Evolutionary conservation across 768 basidiomycete species (phyloP).

Genomic region (Ramaria sp.): DNA sequence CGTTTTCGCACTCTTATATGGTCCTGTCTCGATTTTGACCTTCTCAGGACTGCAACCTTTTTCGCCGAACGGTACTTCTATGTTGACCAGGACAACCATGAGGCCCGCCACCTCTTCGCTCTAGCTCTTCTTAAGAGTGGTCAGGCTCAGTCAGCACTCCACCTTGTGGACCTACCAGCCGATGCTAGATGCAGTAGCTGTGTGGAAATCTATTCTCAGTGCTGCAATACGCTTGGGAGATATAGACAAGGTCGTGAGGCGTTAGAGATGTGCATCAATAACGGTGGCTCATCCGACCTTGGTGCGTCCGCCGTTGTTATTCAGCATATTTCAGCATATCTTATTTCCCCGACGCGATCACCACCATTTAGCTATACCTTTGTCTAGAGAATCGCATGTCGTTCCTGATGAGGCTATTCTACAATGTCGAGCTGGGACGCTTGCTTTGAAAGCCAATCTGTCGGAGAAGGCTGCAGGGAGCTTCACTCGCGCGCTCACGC

Average conservation of each 20-base stretch:
- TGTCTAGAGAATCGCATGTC: conserved; percentile 27
- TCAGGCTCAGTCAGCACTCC: conserved; percentile 65
- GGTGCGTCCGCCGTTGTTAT: not conserved
- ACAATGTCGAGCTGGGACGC: conserved; percentile 64
- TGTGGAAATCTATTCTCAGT: conserved; percentile 67
- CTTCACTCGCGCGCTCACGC: conserved; percentile 57
- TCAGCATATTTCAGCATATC: not conserved
- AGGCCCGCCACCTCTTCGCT: conserved; percentile 79
- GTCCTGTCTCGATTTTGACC: conserved; percentile 75
- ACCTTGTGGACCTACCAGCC: conserved; percentile 51
- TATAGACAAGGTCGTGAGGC: conserved; percentile 69
- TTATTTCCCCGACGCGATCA: not conserved
- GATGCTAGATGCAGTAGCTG: conserved; percentile 63
- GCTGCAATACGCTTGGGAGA: conserved; percentile 60
- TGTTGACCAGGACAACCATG: conserved; percentile 60
- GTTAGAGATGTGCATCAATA: conserved; percentile 46
- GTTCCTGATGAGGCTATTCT: conserved; percentile 67
- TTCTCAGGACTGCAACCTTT: conserved; percentile 73
- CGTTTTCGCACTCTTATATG: conserved; percentile 68
- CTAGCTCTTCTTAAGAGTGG: conserved; percentile 58
- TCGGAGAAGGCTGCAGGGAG: conserved; percentile 59
- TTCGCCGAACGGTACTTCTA: conserved; percentile 79
- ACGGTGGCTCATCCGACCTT: not conserved
- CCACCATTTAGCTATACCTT: not conserved
- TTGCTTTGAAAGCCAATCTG: conserved; percentile 72